Percentiles rank a stretch among this genome's conserved stretches.
phyloP scores from a whole-genome alignment of 2,329 filamentous ascomycete genomes.

The Colletotrichum coccodes region DNA sequence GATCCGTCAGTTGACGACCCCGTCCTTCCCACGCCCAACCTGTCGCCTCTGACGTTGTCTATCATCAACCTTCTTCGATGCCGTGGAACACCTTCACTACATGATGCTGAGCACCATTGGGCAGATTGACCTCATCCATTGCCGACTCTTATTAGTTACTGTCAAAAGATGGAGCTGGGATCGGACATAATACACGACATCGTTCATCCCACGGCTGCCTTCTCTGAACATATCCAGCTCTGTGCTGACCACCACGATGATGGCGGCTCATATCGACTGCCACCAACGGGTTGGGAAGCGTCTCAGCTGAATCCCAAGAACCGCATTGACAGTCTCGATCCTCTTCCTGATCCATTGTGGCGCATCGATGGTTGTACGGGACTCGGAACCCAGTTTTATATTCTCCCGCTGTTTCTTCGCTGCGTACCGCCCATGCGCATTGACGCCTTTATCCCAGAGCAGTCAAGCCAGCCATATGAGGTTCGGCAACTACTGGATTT shows the following conservation, averaged over 20 bases:
- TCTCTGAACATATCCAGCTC: slow-evolving; percentile 34
- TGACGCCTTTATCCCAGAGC: slow-evolving; percentile 67
- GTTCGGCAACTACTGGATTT: slow-evolving; percentile 60
- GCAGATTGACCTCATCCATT: not conserved
- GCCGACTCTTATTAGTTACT: slow-evolving; percentile 28
- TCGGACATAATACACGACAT: slow-evolving; percentile 63
- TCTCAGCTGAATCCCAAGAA: slow-evolving; percentile 70
- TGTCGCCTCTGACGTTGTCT: not conserved
- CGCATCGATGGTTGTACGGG: slow-evolving; percentile 68
- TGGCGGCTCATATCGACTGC: not conserved
- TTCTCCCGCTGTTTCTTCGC: slow-evolving; percentile 61
- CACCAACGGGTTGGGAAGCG: slow-evolving; percentile 49
- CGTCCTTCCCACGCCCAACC: slow-evolving; percentile 15
- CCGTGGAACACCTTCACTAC: slow-evolving; percentile 20
- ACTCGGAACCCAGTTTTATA: slow-evolving; percentile 67
- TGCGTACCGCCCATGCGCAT: slow-evolving; percentile 61
- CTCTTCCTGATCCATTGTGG: slow-evolving; percentile 59
- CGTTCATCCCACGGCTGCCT: slow-evolving; percentile 68
- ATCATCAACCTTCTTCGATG: slow-evolving; percentile 11
- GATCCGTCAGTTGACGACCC: slow-evolving; percentile 6
- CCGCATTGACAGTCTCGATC: slow-evolving; percentile 65
- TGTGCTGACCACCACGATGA: not conserved
- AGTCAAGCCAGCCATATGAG: slow-evolving; percentile 49
- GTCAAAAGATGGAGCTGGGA: slow-evolving; percentile 62
- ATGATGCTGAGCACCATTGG: slow-evolving; percentile 17